Base-by-base conservation (phyloP, 176 grass and related monocot genomes). In the Avena eriantha region DNA sequence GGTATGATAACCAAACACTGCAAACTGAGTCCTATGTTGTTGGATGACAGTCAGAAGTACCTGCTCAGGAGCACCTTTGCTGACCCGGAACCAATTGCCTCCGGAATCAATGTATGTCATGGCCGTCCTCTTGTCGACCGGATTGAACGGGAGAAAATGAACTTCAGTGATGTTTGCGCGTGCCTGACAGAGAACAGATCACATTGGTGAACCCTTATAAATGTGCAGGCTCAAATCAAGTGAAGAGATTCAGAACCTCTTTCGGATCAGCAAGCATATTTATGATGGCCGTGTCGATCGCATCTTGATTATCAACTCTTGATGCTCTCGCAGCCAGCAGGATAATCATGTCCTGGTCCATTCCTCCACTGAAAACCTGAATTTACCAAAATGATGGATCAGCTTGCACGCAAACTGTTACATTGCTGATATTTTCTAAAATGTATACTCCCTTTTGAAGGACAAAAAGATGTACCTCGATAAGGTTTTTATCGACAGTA, bases 21-120 rank as follows among this genome's bases (percentile, higher is more conserved):
- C 61, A 22, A 2, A 22, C 46, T n/a, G 45, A 12, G 7, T 43
- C 14, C 36, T 36, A 54, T 24, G n/a, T 19, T 31, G 17, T 45
- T 7, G 13, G 84, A 54, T 36, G 64, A 26, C 26, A 47, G 23
- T 58, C 19, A 85, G 45, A 73, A 75, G 56, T 79, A 95, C 95
- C 90, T 97, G 95, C 76, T 97, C 93, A n/a, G 95, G 91, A 77
- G 93, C 93, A 78, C 95, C 95, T 91, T 97, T 97, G 85, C 90
- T 95, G 87, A 90, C 91, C 76, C 95, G 82, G 76, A 91, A 93
- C 95, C 91, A 93, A 47, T 93, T 97, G 18, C 80, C 87, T 33
- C 88, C 80, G 59, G 76, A 86, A 77, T 91, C 89, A 61, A 95
- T 60, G 73, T 97, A 97, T 82, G 92, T 91, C 55, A 97, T 91